Evolutionary conservation across 208 protist species (phyloP), one percentile per base, ranked within the genome.

Genomic region (Trypanosoma avium): DNA sequence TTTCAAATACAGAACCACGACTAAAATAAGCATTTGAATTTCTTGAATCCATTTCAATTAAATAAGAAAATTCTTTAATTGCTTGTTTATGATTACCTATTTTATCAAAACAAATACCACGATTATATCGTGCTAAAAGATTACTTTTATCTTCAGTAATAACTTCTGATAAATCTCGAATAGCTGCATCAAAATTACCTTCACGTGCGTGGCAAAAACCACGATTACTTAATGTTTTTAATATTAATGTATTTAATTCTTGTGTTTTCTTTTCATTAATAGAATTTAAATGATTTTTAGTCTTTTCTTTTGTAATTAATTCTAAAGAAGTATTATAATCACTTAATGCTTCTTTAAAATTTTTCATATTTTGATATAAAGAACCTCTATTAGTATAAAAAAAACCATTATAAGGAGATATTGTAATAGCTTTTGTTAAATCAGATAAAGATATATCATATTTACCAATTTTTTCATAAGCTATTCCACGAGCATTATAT

Each of bases 21-120:
- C 88, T 93, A 78, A 93, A 94, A 66, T 91, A 90, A 7, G 91
- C 89, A 64, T 90, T 88, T 3, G 85, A 35, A 33, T 87, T 88
- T 26, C 67, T 59, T n/a, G 84, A 80, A 15, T 92, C 92, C 15
- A 86, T 55, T 19, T 72, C 47, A 27, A 89, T 46, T 2, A 88
- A 62, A 32, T 26, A 26, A 3, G 81, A 79, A 42, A 91, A 88
- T 61, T 93, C 86, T 4, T 50, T 29, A n/a, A 90, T 50, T n/a
- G 87, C 82, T n/a, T 46, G 33, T 19, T 46, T 15, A 58, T 84
- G 81, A 27, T 78, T 24, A 9, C 62, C 63, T n/a, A 65, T n/a
- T 61, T 92, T 95, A 50, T 92, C 84, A 56, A 82, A 92, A 54
- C 69, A 80, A 45, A 95, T 82, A 40, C 91, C 91, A 33, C 92